Evolutionary conservation across 306 rosid species (phyloP).

Genomic region (Cucurbita moschata): DNA sequence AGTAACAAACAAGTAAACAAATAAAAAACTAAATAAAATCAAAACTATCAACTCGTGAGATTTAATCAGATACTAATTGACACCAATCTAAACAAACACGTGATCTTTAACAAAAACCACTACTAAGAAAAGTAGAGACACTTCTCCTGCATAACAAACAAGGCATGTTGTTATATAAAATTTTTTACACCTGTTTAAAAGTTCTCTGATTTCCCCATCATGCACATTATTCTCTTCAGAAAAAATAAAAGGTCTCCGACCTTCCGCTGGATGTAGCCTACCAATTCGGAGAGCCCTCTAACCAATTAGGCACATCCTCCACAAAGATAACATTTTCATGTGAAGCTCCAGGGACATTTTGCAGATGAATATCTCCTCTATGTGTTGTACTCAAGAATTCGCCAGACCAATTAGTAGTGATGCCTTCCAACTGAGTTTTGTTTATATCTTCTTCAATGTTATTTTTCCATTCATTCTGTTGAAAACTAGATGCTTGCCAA

Average conservation of each 20-base stretch:
- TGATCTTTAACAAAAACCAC: slow-evolving; percentile 72
- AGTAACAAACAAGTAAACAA: too few species aligned
- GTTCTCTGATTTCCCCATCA: slow-evolving; percentile 78
- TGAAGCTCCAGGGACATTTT: slow-evolving; percentile 52
- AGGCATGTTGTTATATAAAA: background rate
- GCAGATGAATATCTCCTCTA: slow-evolving; percentile 38
- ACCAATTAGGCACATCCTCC: slow-evolving; percentile 81
- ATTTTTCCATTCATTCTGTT: slow-evolving; percentile 27
- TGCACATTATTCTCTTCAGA: slow-evolving; percentile 68
- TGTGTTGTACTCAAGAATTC: slow-evolving; percentile 39
- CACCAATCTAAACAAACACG: too few species aligned
- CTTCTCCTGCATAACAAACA: slow-evolving; percentile 60
- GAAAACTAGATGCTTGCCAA: slow-evolving; percentile 30
- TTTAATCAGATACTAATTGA: too few species aligned
- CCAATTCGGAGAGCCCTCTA: slow-evolving; percentile 54
- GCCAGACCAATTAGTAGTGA: slow-evolving; percentile 48
- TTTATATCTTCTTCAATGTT: slow-evolving; percentile 24
- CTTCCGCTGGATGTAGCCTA: slow-evolving; percentile 41
- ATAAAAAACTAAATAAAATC: too few species aligned
- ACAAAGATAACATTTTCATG: slow-evolving; percentile 64
- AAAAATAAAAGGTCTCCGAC: slow-evolving; percentile 57
- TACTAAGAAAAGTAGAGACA: slow-evolving; percentile 83
- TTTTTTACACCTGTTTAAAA: slow-evolving; percentile 50
- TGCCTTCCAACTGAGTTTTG: slow-evolving; percentile 30
- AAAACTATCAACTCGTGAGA: too few species aligned